These are phyloP conservation scores for Nymphaea thermarum DNA, from an alignment of 164 flowering plant genomes.

Conservation along the genomic window DNA sequence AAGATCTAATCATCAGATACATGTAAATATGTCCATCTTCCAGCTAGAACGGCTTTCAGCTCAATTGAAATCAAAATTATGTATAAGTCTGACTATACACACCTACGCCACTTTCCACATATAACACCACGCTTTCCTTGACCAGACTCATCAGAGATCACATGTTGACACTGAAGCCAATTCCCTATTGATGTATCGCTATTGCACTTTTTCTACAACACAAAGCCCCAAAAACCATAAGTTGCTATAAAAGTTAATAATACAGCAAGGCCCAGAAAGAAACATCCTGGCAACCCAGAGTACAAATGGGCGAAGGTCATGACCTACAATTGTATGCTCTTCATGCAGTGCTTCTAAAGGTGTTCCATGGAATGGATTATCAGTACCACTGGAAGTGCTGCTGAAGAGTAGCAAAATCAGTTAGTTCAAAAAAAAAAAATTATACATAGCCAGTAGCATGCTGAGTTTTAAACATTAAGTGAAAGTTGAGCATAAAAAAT, in stretches of 20 bases:
- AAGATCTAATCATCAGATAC: too few relatives aligned
- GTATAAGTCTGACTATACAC: constrained; percentile 1
- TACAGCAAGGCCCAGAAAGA: too few relatives aligned
- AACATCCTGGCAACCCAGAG: too few relatives aligned
- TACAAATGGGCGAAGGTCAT: background rate
- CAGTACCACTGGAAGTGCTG: background rate
- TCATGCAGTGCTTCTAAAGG: background rate
- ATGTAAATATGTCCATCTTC: too few relatives aligned
- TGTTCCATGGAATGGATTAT: background rate
- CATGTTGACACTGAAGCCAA: constrained; percentile 83
- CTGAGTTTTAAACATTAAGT: too few relatives aligned
- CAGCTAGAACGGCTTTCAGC: background rate
- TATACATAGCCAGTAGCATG: too few relatives aligned
- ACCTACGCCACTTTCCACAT: constrained; percentile 99
- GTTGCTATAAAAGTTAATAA: too few relatives aligned
- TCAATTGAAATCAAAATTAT: background rate
- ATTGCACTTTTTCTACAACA: background rate
- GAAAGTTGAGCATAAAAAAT: too few relatives aligned
- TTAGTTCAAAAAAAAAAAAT: too few relatives aligned
- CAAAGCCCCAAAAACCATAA: too few relatives aligned
- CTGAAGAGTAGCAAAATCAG: too few relatives aligned
- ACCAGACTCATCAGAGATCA: constrained; percentile 11
- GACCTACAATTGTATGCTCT: background rate
- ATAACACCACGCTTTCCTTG: constrained; percentile 28
- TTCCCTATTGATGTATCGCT: constrained; percentile 30